phyloP scores from a whole-genome alignment of 495 filamentous ascomycete species.

The Penicillium manginii region DNA sequence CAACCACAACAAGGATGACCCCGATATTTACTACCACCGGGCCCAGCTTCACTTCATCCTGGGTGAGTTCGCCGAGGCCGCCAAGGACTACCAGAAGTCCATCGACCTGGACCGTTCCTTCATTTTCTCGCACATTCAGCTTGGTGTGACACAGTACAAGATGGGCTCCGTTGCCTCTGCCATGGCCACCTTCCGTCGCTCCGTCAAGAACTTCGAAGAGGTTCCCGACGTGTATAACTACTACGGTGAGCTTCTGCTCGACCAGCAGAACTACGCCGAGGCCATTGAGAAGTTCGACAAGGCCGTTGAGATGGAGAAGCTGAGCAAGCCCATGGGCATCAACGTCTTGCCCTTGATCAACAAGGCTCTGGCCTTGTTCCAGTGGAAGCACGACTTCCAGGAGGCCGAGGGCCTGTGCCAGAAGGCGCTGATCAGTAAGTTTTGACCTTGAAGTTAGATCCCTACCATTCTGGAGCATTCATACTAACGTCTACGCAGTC shows the following conservation, averaged over 20 bases:
- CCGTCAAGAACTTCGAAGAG: slow-evolving; percentile 97
- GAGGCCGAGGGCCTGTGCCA: slow-evolving; percentile 96
- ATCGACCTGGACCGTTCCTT: slow-evolving; percentile 95
- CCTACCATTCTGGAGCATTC: neutral
- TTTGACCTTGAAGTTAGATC: neutral
- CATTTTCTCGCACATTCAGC: slow-evolving; percentile 99
- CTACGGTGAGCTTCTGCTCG: slow-evolving; percentile 96
- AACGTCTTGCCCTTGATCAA: slow-evolving; percentile 98
- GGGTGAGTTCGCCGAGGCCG: slow-evolving; percentile 86
- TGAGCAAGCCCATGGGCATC: slow-evolving; percentile 89
- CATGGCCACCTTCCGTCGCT: slow-evolving; percentile 96
- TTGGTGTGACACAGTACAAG: slow-evolving; percentile 99
- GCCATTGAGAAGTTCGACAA: slow-evolving; percentile 98
- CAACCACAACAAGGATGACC: slow-evolving; percentile 82
- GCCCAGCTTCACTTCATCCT: slow-evolving; percentile 99
- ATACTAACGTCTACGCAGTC: slow-evolving; percentile 57
- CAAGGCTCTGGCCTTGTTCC: slow-evolving; percentile 95
- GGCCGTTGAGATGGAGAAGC: slow-evolving; percentile 96
- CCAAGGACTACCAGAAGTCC: slow-evolving; percentile 98
- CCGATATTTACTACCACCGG: slow-evolving; percentile 99
- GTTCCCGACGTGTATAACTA: slow-evolving; percentile 99
- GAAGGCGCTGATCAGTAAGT: slow-evolving; percentile 94
- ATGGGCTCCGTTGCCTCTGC: slow-evolving; percentile 97
- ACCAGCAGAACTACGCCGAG: slow-evolving; percentile 93
- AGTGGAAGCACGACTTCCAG: slow-evolving; percentile 94